These are phyloP conservation scores for Drechslerella coelobrocha DNA, from an alignment of 2,329 filamentous ascomycete species.

Conservation along the genomic window DNA sequence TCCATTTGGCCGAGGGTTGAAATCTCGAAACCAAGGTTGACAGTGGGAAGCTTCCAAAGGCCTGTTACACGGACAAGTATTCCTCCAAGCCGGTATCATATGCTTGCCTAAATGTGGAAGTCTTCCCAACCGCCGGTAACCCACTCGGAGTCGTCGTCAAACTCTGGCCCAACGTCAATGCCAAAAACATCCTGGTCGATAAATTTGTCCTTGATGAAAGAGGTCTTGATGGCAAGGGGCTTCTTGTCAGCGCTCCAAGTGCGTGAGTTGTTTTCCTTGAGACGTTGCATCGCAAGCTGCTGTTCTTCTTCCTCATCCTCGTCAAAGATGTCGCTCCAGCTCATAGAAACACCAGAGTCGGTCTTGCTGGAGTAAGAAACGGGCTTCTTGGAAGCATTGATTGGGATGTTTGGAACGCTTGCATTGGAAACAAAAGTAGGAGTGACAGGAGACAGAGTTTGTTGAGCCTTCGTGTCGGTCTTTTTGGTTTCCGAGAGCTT, in stretches of 20 bases:
- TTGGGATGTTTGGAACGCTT: constrained; percentile 61
- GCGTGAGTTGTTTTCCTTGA: constrained; percentile 66
- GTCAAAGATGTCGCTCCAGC: constrained; percentile 98
- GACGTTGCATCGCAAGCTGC: constrained; percentile 65
- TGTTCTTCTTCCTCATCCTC: constrained; percentile 83
- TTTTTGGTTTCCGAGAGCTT: constrained; percentile 75
- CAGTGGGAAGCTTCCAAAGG: constrained; percentile 64
- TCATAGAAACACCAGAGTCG: constrained; percentile 77
- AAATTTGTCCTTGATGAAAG: constrained; percentile 64
- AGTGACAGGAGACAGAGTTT: constrained; percentile 68
- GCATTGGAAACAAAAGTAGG: constrained; percentile 82
- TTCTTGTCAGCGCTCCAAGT: constrained; percentile 74
- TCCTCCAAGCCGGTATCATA: constrained; percentile 51
- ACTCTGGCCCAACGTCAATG: constrained; percentile 59
- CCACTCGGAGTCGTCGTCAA: constrained; percentile 73
- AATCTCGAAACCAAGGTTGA: constrained; percentile 6
- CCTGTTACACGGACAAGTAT: constrained; percentile 56
- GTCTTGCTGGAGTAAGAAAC: constrained; percentile 46
- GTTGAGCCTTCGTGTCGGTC: constrained; percentile 76
- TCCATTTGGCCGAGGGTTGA: constrained; percentile 20
- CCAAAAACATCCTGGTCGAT: constrained; percentile 61
- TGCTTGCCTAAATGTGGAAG: constrained; percentile 41
- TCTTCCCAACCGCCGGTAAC: constrained; percentile 85
- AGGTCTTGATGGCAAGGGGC: constrained; percentile 9
- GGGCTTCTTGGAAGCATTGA: constrained; percentile 60